phyloP scores from a whole-genome alignment of 2,329 filamentous ascomycete species.

The Xylariales sp. region DNA sequence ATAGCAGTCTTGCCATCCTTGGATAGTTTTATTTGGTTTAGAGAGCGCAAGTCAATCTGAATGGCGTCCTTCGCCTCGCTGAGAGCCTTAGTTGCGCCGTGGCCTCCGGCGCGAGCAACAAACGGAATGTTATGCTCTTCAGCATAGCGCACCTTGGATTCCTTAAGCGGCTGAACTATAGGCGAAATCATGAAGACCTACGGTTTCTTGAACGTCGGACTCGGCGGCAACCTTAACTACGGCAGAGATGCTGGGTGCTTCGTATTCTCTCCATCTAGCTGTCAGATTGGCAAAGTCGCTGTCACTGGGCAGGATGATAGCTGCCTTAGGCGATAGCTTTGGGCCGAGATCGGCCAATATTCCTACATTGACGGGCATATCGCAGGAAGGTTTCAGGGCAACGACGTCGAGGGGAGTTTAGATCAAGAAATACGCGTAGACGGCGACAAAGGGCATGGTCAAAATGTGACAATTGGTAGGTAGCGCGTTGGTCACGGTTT shows the following conservation, averaged over 20 bases:
- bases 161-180: background rate
- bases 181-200: constrained; percentile 16
- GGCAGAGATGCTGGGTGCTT: constrained; percentile 33
- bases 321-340: too few species aligned
- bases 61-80: constrained; percentile 36
- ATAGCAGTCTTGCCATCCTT: constrained; percentile 46
- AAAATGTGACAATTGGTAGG: too few species aligned
- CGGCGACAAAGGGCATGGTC: too few species aligned
- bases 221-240: constrained; percentile 40
- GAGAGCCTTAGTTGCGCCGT: constrained; percentile 38
- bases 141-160: constrained; percentile 37
- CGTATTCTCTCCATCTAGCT: constrained; percentile 32
- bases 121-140: constrained; percentile 37
- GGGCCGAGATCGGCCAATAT: too few species aligned
- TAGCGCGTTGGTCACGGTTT: too few species aligned
- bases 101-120: constrained; percentile 41
- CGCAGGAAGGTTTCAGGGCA: too few species aligned
- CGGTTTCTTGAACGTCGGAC: constrained; percentile 40
- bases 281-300: too few species aligned
- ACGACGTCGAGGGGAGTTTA: too few species aligned
- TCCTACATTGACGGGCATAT: too few species aligned
- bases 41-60: constrained; percentile 41
- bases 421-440: too few species aligned
- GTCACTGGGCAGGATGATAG: too few species aligned
- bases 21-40: constrained; percentile 46